Evolutionary conservation across 169 alveolate genomes (phyloP).

Genomic region (Cyclospora cayetanensis): DNA sequence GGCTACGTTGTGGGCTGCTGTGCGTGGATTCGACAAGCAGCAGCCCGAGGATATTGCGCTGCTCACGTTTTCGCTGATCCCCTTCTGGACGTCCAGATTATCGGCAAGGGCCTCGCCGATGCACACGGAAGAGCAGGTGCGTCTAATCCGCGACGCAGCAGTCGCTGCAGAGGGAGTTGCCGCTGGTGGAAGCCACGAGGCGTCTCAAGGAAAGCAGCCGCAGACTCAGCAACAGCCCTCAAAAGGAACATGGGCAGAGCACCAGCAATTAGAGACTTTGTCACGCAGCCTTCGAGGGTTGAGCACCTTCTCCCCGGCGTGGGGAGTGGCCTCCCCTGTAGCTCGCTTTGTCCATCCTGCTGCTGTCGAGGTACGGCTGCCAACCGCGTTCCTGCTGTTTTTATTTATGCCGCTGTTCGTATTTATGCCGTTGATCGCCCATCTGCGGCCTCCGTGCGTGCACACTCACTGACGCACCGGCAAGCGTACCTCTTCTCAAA

Average conservation of each 20-base stretch:
- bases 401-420: no score
- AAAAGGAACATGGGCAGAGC: neutral
- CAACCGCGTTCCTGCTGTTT: neutral
- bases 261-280: neutral
- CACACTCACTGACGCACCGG: no score
- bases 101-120: neutral
- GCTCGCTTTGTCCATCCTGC: constrained; percentile 11
- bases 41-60: constrained; percentile 40
- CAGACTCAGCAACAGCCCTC: neutral
- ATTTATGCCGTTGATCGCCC: no score
- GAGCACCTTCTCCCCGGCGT: neutral
- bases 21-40: constrained; percentile 30
- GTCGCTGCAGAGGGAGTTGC: constrained; percentile 34
- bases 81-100: neutral
- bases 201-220: neutral
- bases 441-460: no score
- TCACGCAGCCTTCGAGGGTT: neutral
- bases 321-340: neutral
- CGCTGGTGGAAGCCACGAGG: neutral
- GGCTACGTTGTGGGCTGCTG: constrained; percentile 51
- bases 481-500: no score
- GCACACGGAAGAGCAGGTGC: constrained; percentile 24
- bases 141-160: constrained; percentile 33
- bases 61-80: constrained; percentile 46
- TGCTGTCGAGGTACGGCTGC: constrained; percentile 27